phyloP scores from a whole-genome alignment of 1,284 basidiomycete species.

The Pascua sp. region DNA sequence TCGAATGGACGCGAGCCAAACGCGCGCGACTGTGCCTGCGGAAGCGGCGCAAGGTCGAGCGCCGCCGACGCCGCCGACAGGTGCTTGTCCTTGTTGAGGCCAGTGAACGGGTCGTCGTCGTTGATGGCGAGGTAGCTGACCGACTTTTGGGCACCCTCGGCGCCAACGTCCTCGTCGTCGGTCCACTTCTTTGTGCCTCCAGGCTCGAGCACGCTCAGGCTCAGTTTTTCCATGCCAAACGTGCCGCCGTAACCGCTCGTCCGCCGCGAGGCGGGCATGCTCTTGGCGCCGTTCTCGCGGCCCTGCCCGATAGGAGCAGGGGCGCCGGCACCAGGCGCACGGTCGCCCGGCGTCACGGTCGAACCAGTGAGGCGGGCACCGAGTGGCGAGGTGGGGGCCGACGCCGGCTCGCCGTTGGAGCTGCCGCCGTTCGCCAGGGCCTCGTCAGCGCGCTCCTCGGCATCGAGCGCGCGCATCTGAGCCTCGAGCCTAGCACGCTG shows the following conservation, averaged over 20 bases:
- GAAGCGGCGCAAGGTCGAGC: constrained; percentile 82
- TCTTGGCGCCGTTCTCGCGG: constrained; percentile 48
- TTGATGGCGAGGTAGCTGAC: constrained; percentile 87
- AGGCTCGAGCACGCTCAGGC: constrained; percentile 45
- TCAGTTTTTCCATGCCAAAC: constrained; percentile 50
- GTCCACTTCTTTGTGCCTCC: constrained; percentile 26
- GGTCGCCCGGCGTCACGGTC: constrained; percentile 4
- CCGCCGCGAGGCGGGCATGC: constrained; percentile 48
- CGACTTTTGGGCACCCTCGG: constrained; percentile 57
- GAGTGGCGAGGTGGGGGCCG: constrained; percentile 41
- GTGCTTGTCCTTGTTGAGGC: constrained; percentile 54
- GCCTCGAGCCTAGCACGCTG: constrained; percentile 89
- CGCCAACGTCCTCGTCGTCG: constrained; percentile 46
- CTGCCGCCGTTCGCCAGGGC: constrained; percentile 54
- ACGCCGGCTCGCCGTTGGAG: constrained; percentile 28
- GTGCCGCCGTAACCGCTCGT: constrained; percentile 42
- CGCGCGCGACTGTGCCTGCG: constrained; percentile 71
- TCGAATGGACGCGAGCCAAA: constrained; percentile 60
- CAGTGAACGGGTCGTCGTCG: constrained; percentile 80
- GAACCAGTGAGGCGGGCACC: constrained; percentile 11
- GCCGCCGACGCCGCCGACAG: constrained; percentile 87
- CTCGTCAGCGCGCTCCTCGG: constrained; percentile 73
- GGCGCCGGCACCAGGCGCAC: constrained; percentile 19
- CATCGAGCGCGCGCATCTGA: constrained; percentile 86
- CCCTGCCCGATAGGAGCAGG: constrained; percentile 34